Evolutionary conservation across 805 yeast genomes (phyloP), one percentile per base, ranked within the genome.

Genomic region (Nakazawaea ernobii): DNA sequence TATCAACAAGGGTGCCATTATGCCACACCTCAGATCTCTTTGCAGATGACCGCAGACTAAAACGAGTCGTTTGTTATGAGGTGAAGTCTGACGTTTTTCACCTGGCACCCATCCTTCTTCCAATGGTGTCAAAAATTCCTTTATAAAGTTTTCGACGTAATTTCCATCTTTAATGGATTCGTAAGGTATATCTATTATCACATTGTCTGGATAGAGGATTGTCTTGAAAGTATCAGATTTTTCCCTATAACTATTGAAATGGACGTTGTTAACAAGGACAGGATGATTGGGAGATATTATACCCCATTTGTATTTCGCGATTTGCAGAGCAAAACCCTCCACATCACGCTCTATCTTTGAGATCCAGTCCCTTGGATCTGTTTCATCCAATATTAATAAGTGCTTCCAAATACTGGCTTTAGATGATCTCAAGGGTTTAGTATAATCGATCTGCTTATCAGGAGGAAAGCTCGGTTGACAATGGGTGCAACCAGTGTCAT

Each of bases 21-120:
- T 54, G 0, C 91, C 92, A 64, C 94, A 85, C 42, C 94, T 59
- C 0, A 68, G 61, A 57, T 85, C 94, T 52, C 92, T 59, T 39
- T 74, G 61, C 0, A 70, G 56, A 56, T 85, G 94, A 0, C 88
- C 91, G 62, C 94, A 85, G 1, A 82, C 73, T 27, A 84, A 60
- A 1, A 82, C 63, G 35, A 75, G 52, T 38, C 68, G 69, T 37
- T 52, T 41, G 7, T 40, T 39, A 32, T 57, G 50, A 39, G 51
- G 29, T 29, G 49, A 24, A 38, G 46, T 53, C 43, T 50, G 15
- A 53, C 57, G 42, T 43, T 39, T 14, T 39, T 39, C 36, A 53
- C 55, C 24, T 10, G 52, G 11, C 33, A 41, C 35, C 10, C 36
- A 32, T 8, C 7, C 10, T 13, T 41, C 48, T 30, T 44, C 49